Base-by-base conservation (phyloP, 805 yeast genomes). In the Millerago galiae region DNA sequence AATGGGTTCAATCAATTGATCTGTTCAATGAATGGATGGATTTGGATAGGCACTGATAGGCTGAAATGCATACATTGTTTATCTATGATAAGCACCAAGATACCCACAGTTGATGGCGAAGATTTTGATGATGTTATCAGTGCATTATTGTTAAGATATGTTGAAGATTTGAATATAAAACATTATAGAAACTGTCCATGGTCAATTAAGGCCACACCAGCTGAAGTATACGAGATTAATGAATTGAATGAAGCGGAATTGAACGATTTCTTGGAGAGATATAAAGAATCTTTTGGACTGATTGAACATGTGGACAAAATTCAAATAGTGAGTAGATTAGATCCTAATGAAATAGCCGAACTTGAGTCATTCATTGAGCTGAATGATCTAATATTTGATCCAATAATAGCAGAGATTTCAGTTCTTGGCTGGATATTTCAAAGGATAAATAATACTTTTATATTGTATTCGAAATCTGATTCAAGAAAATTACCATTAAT, bases 101-200 rank as follows among this genome's bases (percentile, higher is more conserved):
- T 11, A 16, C 34, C 34, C 16, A 32, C n/a, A 15, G 26, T 8
- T 33, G 41, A 25, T 17, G 21, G 16, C 4, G 16, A 16, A 15
- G 6, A n/a, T 4, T 26, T 26, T 26, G 37, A 33, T 12, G 41
- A 15, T 15, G 3, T 33, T 16, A 27, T 10, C 8, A 13, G 29
- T 9, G 39, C 33, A 2, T 16, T 37, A 14, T 14, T 37, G 27
- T 3, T 8, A 29, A 29, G 29, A 8, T 37, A 37, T 27, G 11
- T 12, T 5, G 9, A 17, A 3, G 21, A 28, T 5, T 27, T 37
- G 10, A 18, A 25, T 9, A 32, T 33, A 24, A 33, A 25, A 6
- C 44, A 41, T 28, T 32, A 17, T 11, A 38, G 31, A 8, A 34
- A 37, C 30, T 41, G 44, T 15, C 40, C 44, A 8, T 42, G 42